Evolutionary conservation across 2,329 filamentous ascomycete species (phyloP), one percentile per base, ranked within the genome.

Genomic region (Epichloe amarillans): DNA sequence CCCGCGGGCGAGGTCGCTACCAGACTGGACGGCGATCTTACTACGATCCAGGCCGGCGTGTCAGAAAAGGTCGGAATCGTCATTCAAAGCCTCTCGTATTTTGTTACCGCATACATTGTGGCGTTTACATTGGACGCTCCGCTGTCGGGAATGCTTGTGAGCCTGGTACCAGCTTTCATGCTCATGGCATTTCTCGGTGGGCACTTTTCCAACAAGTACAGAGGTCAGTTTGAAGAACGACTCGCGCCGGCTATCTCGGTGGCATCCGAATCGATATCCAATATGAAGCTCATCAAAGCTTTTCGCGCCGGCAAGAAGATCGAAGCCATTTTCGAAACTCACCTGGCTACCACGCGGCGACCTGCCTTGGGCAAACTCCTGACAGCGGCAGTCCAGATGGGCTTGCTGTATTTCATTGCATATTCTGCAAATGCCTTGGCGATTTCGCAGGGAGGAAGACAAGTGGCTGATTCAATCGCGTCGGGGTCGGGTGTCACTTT

Each of bases 331-430:
- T 49, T 49, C 47, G 66, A 71, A 11, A 65, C 63, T 4, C 68
- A 73, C 40, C 66, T 82, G 5, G 66, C 64, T 17, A 60, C 65
- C 4, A 71, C 76, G 2, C 69, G 71, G 52, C 65, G 61, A 2
- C 69, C 74, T 42, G 77, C 72, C 2, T 62, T 79, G 51, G 77
- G 77, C 57, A 84, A 83, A 59, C 72, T 77, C 1, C 62, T 72
- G 1, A 72, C 73, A 0, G 69, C 74, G 35, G 80, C 74, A 3
- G 65, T 78, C 0, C 79, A 82, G 58, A 70, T 76, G 7, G 80
- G 80, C n/a, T 60, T 79, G n/a, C 63, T 84, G 17, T 84, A 83
- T 59, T 84, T 84, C 57, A 73, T 84, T 52, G 78, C 80, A 3
- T 84, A 82, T 56, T 71, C 77, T 2, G 79, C 79, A 5, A 83